Percentiles rank a stretch among this genome's conserved stretches.
These are phyloP conservation scores for Neurospora sp. DNA, from an alignment of 2,329 filamentous ascomycete species.

Conservation along the genomic window DNA sequence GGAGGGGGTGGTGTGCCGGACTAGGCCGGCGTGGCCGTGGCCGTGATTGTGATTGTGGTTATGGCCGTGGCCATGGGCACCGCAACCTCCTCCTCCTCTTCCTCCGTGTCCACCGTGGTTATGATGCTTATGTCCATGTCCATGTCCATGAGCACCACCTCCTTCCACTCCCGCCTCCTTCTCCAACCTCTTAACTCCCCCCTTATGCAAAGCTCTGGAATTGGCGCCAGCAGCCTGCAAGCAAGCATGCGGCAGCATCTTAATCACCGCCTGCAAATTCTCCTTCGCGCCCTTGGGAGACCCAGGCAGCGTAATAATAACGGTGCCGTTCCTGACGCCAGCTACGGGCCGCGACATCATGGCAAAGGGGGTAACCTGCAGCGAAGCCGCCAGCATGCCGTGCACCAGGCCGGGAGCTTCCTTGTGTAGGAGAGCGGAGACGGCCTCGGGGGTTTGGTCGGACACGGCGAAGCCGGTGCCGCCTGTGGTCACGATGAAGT, in stretches of 20 bases:
- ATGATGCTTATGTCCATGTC: slow-evolving; percentile 37
- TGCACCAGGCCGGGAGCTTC: slow-evolving; percentile 88
- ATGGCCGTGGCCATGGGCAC: slow-evolving; percentile 42
- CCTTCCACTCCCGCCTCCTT: slow-evolving; percentile 59
- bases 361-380: slow-evolving; percentile 85
- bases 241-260: slow-evolving; percentile 91
- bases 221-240: slow-evolving; percentile 74
- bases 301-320: slow-evolving; percentile 84
- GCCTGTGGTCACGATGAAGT: slow-evolving; percentile 79
- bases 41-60: slow-evolving; percentile 46
- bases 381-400: slow-evolving; percentile 79
- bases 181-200: slow-evolving; percentile 76
- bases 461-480: slow-evolving; percentile 84
- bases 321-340: slow-evolving; percentile 67
- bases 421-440: slow-evolving; percentile 69
- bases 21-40: slow-evolving; percentile 54
- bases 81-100: background rate
- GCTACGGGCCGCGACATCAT: slow-evolving; percentile 94
- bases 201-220: slow-evolving; percentile 68
- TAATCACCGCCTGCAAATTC: slow-evolving; percentile 80
- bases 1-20: slow-evolving; percentile 58
- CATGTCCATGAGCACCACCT: slow-evolving; percentile 32
- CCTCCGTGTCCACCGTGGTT: slow-evolving; percentile 22
- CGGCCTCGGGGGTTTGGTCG: slow-evolving; percentile 85
- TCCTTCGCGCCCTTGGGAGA: slow-evolving; percentile 93